Evolutionary conservation across 352 stramenopile species (phyloP).

Genomic region (Phytophthora melonis): DNA sequence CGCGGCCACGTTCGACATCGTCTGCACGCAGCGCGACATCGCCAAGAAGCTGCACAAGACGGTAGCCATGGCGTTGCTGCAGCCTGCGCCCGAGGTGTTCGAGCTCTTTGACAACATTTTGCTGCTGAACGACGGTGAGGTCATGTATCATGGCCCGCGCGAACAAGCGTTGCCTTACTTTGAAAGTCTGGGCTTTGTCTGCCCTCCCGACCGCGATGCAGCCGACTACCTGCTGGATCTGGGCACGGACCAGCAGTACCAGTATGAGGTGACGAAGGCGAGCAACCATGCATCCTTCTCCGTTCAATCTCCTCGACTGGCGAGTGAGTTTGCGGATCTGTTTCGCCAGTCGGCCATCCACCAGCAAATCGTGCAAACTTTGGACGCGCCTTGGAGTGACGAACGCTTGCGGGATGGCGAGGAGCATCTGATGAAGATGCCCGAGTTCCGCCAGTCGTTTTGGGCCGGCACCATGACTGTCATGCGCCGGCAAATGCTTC

Average conservation of each 20-base stretch:
- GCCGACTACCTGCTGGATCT: conserved; percentile 55
- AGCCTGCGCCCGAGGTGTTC: conserved; percentile 92
- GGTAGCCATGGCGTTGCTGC: conserved; percentile 72
- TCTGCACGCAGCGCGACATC: conserved; percentile 46
- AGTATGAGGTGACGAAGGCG: conserved; percentile 32
- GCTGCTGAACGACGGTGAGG: conserved; percentile 58
- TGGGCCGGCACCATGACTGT: conserved; percentile 54
- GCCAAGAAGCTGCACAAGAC: conserved; percentile 53
- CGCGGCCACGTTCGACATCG: conserved; percentile 90
- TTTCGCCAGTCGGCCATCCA: conserved; percentile 38
- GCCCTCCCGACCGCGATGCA: conserved; percentile 35
- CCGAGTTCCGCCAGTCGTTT: conserved; percentile 45
- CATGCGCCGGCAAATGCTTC: conserved; percentile 47
- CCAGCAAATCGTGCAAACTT: conserved; percentile 59
- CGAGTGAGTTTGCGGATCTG: conserved; percentile 23
- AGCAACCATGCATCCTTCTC: conserved; percentile 1
- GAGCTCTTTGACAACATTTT: conserved; percentile 91
- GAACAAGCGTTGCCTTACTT: conserved; percentile 50
- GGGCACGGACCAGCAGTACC: conserved; percentile 35
- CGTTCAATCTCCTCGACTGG: conserved; percentile 17
- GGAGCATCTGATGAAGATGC: conserved; percentile 62
- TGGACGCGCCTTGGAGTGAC: conserved; percentile 43
- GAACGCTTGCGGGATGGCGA: conserved; percentile 13
- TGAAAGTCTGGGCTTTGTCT: conserved; percentile 55
- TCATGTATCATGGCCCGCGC: conserved; percentile 54